phyloP scores from a whole-genome alignment of 2,329 filamentous ascomycete species.

The Colletotrichum sp. region DNA sequence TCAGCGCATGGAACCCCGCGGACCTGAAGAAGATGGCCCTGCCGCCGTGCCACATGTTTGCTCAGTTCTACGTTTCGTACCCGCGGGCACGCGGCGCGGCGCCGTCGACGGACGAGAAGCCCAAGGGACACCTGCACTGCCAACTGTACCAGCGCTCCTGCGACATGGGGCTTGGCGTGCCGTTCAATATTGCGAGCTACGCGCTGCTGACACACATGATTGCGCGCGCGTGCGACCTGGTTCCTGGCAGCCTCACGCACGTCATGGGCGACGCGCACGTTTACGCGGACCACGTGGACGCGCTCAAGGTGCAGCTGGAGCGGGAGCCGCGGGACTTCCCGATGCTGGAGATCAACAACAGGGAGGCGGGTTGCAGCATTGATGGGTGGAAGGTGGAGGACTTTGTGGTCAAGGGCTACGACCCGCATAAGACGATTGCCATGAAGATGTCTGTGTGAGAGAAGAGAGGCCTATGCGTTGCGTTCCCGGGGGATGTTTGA shows the following conservation, averaged over 20 bases:
- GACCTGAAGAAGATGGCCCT: slow-evolving; percentile 89
- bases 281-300: slow-evolving; percentile 91
- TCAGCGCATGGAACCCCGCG: slow-evolving; percentile 92
- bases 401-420: slow-evolving; percentile 85
- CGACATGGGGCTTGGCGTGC: slow-evolving; percentile 96
- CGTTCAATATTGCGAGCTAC: slow-evolving; percentile 97
- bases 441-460: slow-evolving; percentile 97
- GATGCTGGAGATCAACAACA: slow-evolving; percentile 69
- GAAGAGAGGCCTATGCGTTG: background rate
- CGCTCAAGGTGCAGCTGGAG: slow-evolving; percentile 79
- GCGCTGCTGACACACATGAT: slow-evolving; percentile 95
- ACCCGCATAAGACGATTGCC: slow-evolving; percentile 87
- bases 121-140: slow-evolving; percentile 78
- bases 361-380: slow-evolving; percentile 72
- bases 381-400: slow-evolving; percentile 92
- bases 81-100: slow-evolving; percentile 46
- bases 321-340: slow-evolving; percentile 85
- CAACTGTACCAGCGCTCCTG: slow-evolving; percentile 92
- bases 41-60: slow-evolving; percentile 97
- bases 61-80: slow-evolving; percentile 91
- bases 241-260: slow-evolving; percentile 88
- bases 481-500: background rate
- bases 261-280: slow-evolving; percentile 99
- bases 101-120: slow-evolving; percentile 27
- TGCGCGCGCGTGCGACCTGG: slow-evolving; percentile 82